A percentile compares a stretch with the other conserved stretches of the same genome.
Evolutionary conservation across 768 basidiomycete genomes (phyloP).

Genomic region (Austroboletus eburneus): DNA sequence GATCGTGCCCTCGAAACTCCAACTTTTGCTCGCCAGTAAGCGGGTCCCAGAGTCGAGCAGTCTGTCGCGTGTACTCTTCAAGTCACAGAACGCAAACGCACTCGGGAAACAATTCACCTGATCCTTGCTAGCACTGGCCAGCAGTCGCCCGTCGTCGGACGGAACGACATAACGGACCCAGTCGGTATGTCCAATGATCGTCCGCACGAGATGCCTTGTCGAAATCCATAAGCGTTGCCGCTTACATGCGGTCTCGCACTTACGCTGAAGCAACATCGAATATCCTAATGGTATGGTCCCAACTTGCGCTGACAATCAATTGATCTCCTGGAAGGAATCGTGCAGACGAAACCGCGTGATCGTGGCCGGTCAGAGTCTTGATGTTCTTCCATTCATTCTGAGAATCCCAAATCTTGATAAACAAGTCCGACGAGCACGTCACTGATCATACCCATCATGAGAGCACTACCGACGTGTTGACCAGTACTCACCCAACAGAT

Average conservation of each 20-base stretch:
- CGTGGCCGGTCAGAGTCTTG: slow-evolving; percentile 85
- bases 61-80: slow-evolving; percentile 40
- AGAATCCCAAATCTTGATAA: slow-evolving; percentile 91
- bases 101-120: slow-evolving; percentile 49
- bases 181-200: slow-evolving; percentile 73
- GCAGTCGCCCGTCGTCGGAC: slow-evolving; percentile 65
- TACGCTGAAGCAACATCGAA: slow-evolving; percentile 88
- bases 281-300: slow-evolving; percentile 81
- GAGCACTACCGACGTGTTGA: not conserved
- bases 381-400: slow-evolving; percentile 87
- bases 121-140: slow-evolving; percentile 83
- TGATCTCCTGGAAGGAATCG: slow-evolving; percentile 84
- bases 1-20: slow-evolving; percentile 84
- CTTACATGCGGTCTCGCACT: slow-evolving; percentile 25
- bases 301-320: slow-evolving; percentile 78
- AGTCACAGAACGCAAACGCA: not conserved
- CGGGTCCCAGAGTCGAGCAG: slow-evolving; percentile 72
- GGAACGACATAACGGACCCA: slow-evolving; percentile 77
- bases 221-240: slow-evolving; percentile 9
- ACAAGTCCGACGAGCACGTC: slow-evolving; percentile 81
- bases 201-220: slow-evolving; percentile 66
- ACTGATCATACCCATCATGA: slow-evolving; percentile 13
- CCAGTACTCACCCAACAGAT: slow-evolving; percentile 58
- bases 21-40: slow-evolving; percentile 71
- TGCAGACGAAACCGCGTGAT: slow-evolving; percentile 85